Percentiles rank a stretch among this genome's conserved stretches.
These are phyloP conservation scores for Malassezia yamatoensis DNA, from an alignment of 1,284 basidiomycete species.

Conservation along the genomic window DNA sequence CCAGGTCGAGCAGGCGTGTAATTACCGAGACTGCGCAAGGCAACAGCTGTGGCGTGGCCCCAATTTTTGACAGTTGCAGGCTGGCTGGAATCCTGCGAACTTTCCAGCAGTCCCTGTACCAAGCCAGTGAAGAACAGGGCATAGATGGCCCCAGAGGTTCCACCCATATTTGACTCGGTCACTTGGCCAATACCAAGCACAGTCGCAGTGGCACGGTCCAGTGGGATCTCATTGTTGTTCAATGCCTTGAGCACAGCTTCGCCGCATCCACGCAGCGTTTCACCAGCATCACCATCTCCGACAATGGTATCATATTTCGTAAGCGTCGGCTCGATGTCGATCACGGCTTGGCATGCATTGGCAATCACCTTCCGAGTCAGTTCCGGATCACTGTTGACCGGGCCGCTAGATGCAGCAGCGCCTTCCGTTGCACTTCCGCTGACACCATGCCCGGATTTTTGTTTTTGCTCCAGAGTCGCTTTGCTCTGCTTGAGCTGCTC, in stretches of 20 bases:
- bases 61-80: slow-evolving; percentile 33
- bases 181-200: slow-evolving; percentile 37
- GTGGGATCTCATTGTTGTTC: slow-evolving; percentile 29
- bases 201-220: slow-evolving; percentile 38
- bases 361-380: slow-evolving; percentile 42
- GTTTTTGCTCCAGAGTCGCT: slow-evolving; percentile 28
- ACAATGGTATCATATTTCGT: slow-evolving; percentile 51
- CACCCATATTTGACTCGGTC: slow-evolving; percentile 49
- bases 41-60: slow-evolving; percentile 32
- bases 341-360: slow-evolving; percentile 47
- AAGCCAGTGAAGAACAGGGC: slow-evolving; percentile 54
- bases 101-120: slow-evolving; percentile 36
- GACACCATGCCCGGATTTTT: slow-evolving; percentile 36
- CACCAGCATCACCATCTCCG: slow-evolving; percentile 47
- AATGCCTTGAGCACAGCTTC: slow-evolving; percentile 38
- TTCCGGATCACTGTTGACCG: slow-evolving; percentile 31
- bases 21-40: slow-evolving; percentile 41
- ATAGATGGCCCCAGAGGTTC: slow-evolving; percentile 52
- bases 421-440: slow-evolving; percentile 30
- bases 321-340: slow-evolving; percentile 50
- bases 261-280: slow-evolving; percentile 38
- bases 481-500: slow-evolving; percentile 33
- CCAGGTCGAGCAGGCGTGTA: slow-evolving; percentile 56
- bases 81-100: slow-evolving; percentile 17
- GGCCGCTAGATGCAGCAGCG: slow-evolving; percentile 26